Conservation (phyloP, 129 eudicot genomes). For the Rutidosis leptorrhynchoides region DNA sequence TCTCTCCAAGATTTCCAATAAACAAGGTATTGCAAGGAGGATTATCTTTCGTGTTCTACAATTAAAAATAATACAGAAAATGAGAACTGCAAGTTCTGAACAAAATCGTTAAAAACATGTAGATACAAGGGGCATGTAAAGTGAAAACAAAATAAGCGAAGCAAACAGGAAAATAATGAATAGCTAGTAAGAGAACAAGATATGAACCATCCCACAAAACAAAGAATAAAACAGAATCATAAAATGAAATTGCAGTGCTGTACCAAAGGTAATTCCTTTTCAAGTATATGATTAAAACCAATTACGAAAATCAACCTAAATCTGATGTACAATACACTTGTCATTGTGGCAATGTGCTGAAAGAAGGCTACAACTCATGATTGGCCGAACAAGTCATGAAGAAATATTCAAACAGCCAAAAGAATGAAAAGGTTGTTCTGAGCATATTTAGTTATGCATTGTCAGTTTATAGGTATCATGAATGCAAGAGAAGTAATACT, state of each 20-base stretch:
- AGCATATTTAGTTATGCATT: slow-evolving; percentile 7
- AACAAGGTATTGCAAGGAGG: slow-evolving; percentile 98
- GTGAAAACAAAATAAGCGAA: slow-evolving; percentile 12
- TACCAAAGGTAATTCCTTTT: slow-evolving; percentile 8
- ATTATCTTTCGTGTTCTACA: slow-evolving; percentile 85
- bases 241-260: background rate
- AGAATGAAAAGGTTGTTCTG: background rate
- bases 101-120: background rate
- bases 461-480: slow-evolving; percentile 4
- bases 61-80: slow-evolving; percentile 23
- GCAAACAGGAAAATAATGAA: slow-evolving; percentile 4
- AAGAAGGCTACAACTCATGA: background rate
- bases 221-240: background rate
- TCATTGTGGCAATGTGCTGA: background rate
- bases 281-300: slow-evolving; percentile 3
- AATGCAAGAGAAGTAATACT: slow-evolving; percentile 7
- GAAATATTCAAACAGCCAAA: background rate
- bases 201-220: slow-evolving; percentile 11
- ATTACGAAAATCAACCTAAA: background rate
- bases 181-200: slow-evolving; percentile 1
- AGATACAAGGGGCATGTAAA: background rate
- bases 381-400: background rate
- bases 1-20: slow-evolving; percentile 94
- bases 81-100: slow-evolving; percentile 19
- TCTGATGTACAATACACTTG: slow-evolving; percentile 8